Base-by-base conservation (phyloP, 768 basidiomycete genomes). In the Floccularia luteovirens region DNA sequence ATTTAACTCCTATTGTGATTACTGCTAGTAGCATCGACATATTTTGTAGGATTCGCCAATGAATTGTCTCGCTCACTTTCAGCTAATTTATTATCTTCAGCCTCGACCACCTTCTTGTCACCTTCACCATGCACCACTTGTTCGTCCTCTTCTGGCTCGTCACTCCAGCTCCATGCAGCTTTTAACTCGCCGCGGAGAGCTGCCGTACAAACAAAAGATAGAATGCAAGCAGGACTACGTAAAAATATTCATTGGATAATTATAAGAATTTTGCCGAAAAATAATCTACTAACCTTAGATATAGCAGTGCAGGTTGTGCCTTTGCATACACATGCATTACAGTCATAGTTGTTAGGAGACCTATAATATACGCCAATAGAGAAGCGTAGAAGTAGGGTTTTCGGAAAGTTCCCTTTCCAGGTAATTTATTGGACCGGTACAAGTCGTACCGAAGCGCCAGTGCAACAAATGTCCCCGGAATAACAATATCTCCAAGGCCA, bases 251-350 rank as follows among this genome's bases (percentile, higher is more conserved):
- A 4, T 16, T 20, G 5, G n/a, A 4, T n/a, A 6, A 6, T 21
- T 13, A 14, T 19, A 10, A 22, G 19, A 19, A 31, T 19, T 19
- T 17, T 10, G 19, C 24, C 25, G 16, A 27, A 41, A 30, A 28
- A 17, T 23, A 19, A 22, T 11, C 22, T 13, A 42, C 75, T 53
- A 50, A 85, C 86, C 84, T 86, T 46, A 99, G 72, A 61, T 97
- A 99, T 32, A 99, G 65, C 40, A 99, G 62, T 1, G 94, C 94
- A 1, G 94, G 94, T 51, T 99, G 94, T 2, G 88, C 90, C 5
- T 69, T 70, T 23, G 69, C 66, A 49, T 78, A 82, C 28, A 61
- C 53, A 53, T 94, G 88, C 91, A 96, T 90, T 17, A 93, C 86
- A 0, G 58, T 52, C 77, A 96, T 90, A 5, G 93, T 93, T 11